phyloP scores from a whole-genome alignment of 352 stramenopile genomes.

The Globisporangium spiculum region DNA sequence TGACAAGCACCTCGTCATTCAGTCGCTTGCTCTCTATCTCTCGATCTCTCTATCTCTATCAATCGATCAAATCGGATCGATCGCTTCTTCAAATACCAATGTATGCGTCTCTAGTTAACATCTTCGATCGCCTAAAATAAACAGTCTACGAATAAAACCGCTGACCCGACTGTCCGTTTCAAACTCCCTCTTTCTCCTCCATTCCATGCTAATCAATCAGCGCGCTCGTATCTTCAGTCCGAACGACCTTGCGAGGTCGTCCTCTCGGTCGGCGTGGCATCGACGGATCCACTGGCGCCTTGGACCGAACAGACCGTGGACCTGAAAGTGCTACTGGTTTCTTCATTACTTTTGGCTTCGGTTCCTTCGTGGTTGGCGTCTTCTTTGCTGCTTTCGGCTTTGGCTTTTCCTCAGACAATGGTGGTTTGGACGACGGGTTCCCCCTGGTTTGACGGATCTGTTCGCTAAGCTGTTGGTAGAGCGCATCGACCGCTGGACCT shows the following conservation, averaged over 20 bases:
- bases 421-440: background rate
- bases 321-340: background rate
- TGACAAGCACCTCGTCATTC: constrained; percentile 7
- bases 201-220: background rate
- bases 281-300: background rate
- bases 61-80: background rate
- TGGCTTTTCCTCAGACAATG: background rate
- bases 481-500: background rate
- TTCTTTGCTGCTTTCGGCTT: background rate
- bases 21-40: background rate
- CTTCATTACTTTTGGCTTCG: background rate
- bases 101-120: background rate
- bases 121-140: background rate
- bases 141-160: background rate
- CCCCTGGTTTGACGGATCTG: constrained; percentile 4
- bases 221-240: background rate
- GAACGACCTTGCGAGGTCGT: constrained; percentile 8
- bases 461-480: constrained; percentile 7
- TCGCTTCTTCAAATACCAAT: constrained; percentile 3
- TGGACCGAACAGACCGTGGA: background rate
- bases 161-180: background rate
- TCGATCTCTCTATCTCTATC: no score
- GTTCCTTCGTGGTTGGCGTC: background rate
- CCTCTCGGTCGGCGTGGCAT: background rate
- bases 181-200: background rate